A percentile compares a stretch with the other conserved stretches of the same genome.
phyloP scores from a whole-genome alignment of 768 basidiomycete species.

The Amanita molliuscula region DNA sequence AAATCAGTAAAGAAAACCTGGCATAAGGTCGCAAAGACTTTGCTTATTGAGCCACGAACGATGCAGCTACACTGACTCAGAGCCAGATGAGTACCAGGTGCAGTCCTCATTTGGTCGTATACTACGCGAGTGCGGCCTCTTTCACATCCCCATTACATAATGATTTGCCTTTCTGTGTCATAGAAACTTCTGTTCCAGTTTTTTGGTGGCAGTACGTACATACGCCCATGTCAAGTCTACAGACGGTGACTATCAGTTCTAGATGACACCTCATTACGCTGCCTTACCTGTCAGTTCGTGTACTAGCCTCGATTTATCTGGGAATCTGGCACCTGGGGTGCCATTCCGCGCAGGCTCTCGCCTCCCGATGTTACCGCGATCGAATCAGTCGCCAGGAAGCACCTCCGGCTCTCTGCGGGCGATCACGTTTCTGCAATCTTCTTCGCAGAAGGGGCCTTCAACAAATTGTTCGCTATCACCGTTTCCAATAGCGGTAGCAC shows the following conservation, averaged over 20 bases:
- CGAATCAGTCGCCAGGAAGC: slow-evolving; percentile 5
- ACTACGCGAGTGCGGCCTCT: too few species aligned
- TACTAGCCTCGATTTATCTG: slow-evolving; percentile 4
- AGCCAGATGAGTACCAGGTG: too few species aligned
- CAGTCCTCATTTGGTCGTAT: too few species aligned
- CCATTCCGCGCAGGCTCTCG: slow-evolving; percentile 6
- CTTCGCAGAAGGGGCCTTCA: slow-evolving; percentile 5
- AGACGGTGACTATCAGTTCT: slow-evolving; percentile 4
- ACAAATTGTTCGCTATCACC: slow-evolving; percentile 4
- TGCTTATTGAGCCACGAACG: slow-evolving; percentile 5
- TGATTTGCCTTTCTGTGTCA: too few species aligned
- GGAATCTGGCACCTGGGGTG: slow-evolving; percentile 4
- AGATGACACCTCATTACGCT: slow-evolving; percentile 1
- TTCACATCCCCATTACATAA: too few species aligned
- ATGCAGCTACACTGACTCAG: background rate
- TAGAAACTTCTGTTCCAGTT: too few species aligned
- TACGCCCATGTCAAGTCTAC: slow-evolving; percentile 4
- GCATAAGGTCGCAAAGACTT: background rate
- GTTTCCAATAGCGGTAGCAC: slow-evolving; percentile 5
- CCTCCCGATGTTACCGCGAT: slow-evolving; percentile 5
- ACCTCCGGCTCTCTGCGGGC: slow-evolving; percentile 2
- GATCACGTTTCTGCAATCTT: slow-evolving; percentile 4
- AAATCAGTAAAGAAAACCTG: background rate
- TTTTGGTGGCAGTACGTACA: too few species aligned
- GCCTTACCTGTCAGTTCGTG: slow-evolving; percentile 1